Percentiles rank a stretch among this genome's conserved stretches.
These are phyloP conservation scores for Penicillium thymicola DNA, from an alignment of 2,329 filamentous ascomycete genomes.

Conservation along the genomic window DNA sequence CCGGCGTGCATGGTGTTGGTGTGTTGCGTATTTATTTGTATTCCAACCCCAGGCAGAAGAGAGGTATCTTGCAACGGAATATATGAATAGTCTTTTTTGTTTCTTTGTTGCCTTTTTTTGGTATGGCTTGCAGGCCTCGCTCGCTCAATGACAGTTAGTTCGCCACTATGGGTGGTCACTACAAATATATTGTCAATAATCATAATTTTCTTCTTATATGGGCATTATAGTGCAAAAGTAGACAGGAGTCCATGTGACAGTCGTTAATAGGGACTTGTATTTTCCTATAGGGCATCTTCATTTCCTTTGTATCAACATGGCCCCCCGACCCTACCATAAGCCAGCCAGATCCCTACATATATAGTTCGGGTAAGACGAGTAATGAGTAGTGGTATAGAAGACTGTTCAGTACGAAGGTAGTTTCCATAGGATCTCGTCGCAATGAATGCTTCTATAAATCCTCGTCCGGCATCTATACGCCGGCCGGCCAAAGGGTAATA, in stretches of 20 bases:
- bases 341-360: too few relatives aligned
- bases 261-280: too few relatives aligned
- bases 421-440: too few relatives aligned
- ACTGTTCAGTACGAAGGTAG: too few relatives aligned
- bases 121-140: neutral
- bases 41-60: neutral
- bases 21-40: neutral
- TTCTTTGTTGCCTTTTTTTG: neutral
- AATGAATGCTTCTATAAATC: too few relatives aligned
- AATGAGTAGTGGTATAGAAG: too few relatives aligned
- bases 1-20: conserved; percentile 7
- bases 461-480: too few relatives aligned
- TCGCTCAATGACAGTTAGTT: neutral
- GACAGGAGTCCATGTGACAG: too few relatives aligned
- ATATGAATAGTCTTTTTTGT: conserved; percentile 19
- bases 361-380: too few relatives aligned
- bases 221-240: too few relatives aligned
- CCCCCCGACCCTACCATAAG: too few relatives aligned
- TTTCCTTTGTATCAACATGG: neutral
- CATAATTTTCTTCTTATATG: neutral
- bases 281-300: neutral
- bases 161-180: neutral
- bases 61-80: conserved; percentile 10
- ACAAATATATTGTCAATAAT: conserved; percentile 14
- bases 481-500: too few relatives aligned